These are phyloP conservation scores for Pichia cactophila DNA, from an alignment of 1,139 yeast species.

Conservation along the genomic window DNA sequence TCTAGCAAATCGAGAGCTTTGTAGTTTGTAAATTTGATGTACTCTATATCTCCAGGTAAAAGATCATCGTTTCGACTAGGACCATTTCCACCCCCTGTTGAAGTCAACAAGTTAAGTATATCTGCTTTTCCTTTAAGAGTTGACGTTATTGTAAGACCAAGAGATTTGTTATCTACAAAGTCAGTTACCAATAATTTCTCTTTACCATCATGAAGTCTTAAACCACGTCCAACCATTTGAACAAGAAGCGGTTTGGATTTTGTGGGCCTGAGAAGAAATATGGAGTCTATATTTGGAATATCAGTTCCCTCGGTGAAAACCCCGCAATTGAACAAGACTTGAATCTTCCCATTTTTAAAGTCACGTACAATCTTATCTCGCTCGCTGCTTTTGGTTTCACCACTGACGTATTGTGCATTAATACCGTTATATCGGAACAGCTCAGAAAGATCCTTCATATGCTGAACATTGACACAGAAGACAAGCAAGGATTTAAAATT, in stretches of 20 bases:
- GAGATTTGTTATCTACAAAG: constrained; percentile 53
- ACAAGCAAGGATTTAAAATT: constrained; percentile 56
- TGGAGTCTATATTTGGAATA: constrained; percentile 80
- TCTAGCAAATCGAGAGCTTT: constrained; percentile 22
- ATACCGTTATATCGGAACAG: constrained; percentile 54
- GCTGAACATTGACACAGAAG: constrained; percentile 71
- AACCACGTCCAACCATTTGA: constrained; percentile 92
- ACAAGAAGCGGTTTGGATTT: constrained; percentile 60
- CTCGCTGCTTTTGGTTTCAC: constrained; percentile 48
- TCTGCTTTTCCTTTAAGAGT: constrained; percentile 42
- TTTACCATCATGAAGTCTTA: constrained; percentile 58
- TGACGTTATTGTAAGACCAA: constrained; percentile 58
- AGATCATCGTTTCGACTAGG: constrained; percentile 7
- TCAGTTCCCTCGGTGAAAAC: constrained; percentile 96
- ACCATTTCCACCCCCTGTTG: neutral
- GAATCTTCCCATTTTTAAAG: constrained; percentile 54
- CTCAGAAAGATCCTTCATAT: constrained; percentile 50
- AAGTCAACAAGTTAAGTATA: constrained; percentile 9
- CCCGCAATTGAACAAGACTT: constrained; percentile 79
- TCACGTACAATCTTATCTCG: constrained; percentile 48
- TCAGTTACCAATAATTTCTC: constrained; percentile 68
- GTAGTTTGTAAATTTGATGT: constrained; percentile 22
- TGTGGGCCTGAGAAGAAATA: constrained; percentile 77
- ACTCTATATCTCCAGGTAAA: constrained; percentile 20
- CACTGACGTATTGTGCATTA: constrained; percentile 68